Percentiles rank a stretch among this genome's conserved stretches.
phyloP scores from a whole-genome alignment of 345 rosid genomes.

The Combretum micranthum region DNA sequence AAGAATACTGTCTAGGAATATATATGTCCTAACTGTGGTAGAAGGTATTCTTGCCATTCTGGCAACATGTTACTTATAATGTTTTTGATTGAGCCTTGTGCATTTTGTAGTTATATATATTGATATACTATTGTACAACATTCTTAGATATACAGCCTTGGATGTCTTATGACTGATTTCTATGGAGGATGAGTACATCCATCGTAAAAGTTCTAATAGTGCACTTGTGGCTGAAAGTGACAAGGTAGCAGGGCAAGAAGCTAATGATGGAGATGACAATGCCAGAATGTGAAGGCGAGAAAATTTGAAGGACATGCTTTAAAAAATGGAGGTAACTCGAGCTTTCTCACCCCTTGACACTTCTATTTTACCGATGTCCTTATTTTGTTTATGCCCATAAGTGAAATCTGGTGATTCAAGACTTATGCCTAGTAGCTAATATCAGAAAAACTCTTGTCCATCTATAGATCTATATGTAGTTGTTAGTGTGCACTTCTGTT shows the following conservation, averaged over 20 bases:
- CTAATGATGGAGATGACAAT: constrained; percentile 86
- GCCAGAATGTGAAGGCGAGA: constrained; percentile 75
- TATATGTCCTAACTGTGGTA: constrained; percentile 77
- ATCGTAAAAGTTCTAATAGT: constrained; percentile 83
- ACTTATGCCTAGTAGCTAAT: too few relatives aligned
- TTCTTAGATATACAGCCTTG: constrained; percentile 69
- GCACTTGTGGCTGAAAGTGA: constrained; percentile 88
- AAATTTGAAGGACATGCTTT: constrained; percentile 70
- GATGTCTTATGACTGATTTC: constrained; percentile 71
- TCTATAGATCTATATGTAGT: too few relatives aligned
- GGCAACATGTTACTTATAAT: too few relatives aligned
- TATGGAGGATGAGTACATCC: constrained; percentile 64
- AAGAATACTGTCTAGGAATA: constrained; percentile 88
- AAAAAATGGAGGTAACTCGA: constrained; percentile 51
- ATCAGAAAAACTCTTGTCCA: too few relatives aligned
- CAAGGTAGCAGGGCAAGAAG: constrained; percentile 77
- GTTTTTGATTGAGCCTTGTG: constrained; percentile 1
- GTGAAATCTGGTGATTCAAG: too few relatives aligned
- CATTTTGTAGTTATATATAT: constrained; percentile 7
- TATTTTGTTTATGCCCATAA: too few relatives aligned
- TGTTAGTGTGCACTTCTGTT: too few relatives aligned
- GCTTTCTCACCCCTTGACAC: not conserved
- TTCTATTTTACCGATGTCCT: not conserved
- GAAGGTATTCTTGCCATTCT: too few relatives aligned
- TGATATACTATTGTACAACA: constrained; percentile 9